Base-by-base conservation (phyloP, 2,329 filamentous ascomycete genomes). In the Aspergillus japonicus region DNA sequence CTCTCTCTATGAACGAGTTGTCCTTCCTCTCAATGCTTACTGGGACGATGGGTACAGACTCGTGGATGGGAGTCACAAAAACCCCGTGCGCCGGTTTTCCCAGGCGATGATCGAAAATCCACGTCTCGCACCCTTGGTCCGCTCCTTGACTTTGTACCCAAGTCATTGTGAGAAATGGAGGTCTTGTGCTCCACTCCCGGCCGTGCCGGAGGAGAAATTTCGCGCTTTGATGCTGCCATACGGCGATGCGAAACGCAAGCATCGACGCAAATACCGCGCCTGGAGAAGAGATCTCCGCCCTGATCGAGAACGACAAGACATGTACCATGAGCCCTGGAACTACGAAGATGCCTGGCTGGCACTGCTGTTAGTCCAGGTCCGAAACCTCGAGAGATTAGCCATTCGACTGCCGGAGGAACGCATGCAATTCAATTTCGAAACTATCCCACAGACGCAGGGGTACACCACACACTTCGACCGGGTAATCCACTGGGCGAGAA, bases 321-420 rank as follows among this genome's bases (percentile, higher is more conserved):
- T 3, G 2, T 33, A 51, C 23, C 31, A 12, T 8, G 3, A 19
- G 5, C 26, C 29, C 26, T 33, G 35, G n/a, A 2, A 21, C 11
- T 26, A 42, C 14, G 50, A 53, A 42, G 50, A 53, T 42, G 50
- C 50, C 33, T 53, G 50, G 50, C 19, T 53, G 8, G 50, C 50
- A 21, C 23, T 53, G 31, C 50, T 53, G 24, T 24, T 53, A 10
- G 31, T 53, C 1, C 50, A 53, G 24, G 19, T 44, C 19, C 29
- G 31, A 2, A 39, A 53, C 16, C 50, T 53, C 2, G 31, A 53
- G 21, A 12, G 3, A 4, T 14, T 53, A 12, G 33, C 21, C 33
- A 53, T 53, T 2, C 12, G 24, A 14, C 2, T 53, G 10, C 33
- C 50, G 11, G 50, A 19, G 21, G 50, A 53, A 8, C 12, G 31